Evolutionary conservation across 768 basidiomycete genomes (phyloP).

Genomic region (Obba rivulosa): DNA sequence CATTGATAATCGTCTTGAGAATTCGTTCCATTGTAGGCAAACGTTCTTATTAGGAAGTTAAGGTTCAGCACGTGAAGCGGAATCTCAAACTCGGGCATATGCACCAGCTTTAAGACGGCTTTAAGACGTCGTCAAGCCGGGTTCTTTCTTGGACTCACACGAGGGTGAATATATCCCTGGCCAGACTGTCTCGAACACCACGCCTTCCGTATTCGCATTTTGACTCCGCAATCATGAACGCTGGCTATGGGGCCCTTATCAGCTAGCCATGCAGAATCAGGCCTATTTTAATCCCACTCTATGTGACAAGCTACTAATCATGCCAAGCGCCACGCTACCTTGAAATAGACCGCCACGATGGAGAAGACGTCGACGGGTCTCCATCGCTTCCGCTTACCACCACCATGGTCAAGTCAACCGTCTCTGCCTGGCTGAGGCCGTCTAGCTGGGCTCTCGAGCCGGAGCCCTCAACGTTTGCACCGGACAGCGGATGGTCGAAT

Average conservation of each 20-base stretch:
- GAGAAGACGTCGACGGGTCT: too few relatives aligned
- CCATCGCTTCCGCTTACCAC: too few relatives aligned
- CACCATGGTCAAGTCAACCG: too few relatives aligned
- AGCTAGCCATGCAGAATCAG: too few relatives aligned
- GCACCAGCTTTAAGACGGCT: conserved; percentile 27
- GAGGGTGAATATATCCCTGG: conserved; percentile 29
- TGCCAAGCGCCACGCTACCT: too few relatives aligned
- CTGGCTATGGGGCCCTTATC: too few relatives aligned
- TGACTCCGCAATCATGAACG: too few relatives aligned
- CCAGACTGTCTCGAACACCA: too few relatives aligned
- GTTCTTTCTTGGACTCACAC: conserved; percentile 28
- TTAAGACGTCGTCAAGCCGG: conserved; percentile 30
- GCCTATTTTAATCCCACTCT: too few relatives aligned
- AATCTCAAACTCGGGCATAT: conserved; percentile 25
- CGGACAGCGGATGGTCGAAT: conserved; percentile 58
- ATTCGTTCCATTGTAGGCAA: conserved; percentile 13
- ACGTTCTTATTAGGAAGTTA: conserved; percentile 22
- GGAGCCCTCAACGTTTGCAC: conserved; percentile 50
- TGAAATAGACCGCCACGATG: too few relatives aligned
- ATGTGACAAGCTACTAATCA: too few relatives aligned
- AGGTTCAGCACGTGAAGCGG: conserved; percentile 21
- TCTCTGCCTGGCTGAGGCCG: conserved; percentile 25
- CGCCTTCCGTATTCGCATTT: too few relatives aligned
- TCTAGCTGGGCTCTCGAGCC: conserved; percentile 48
- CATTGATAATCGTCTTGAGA: not conserved